Percentiles rank a stretch among this genome's conserved stretches.
Conservation (phyloP, 768 basidiomycete species). For the Tylopilus sp. region DNA sequence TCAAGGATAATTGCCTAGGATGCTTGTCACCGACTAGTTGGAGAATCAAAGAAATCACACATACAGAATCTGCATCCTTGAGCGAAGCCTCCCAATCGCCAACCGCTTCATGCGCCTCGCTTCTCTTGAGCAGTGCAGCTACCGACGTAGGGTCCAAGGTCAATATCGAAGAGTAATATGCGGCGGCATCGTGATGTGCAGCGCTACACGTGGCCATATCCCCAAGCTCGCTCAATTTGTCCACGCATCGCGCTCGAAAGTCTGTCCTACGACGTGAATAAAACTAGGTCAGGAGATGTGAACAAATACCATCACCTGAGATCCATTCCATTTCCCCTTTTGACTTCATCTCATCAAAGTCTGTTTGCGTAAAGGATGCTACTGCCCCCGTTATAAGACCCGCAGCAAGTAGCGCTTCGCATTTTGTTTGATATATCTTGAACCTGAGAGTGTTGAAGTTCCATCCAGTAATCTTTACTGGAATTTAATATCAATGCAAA, state of each 20-base stretch:
- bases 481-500: background rate
- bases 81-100: conserved; percentile 1
- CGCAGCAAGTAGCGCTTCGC: conserved; percentile 4
- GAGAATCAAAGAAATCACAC: background rate
- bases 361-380: conserved; percentile 2
- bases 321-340: conserved; percentile 4
- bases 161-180: conserved; percentile 7
- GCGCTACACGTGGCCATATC: conserved; percentile 1
- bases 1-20: conserved; percentile 13
- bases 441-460: conserved; percentile 9
- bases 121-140: conserved; percentile 9
- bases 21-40: background rate
- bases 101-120: background rate
- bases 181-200: conserved; percentile 7
- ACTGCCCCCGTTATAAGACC: background rate
- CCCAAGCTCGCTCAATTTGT: conserved; percentile 6
- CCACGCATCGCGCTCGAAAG: conserved; percentile 8
- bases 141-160: conserved; percentile 1
- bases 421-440: conserved; percentile 3
- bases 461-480: conserved; percentile 16
- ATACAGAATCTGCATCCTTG: conserved; percentile 10
- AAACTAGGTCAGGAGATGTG: background rate
- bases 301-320: background rate
- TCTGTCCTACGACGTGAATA: background rate
- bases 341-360: background rate